These are phyloP conservation scores for Bruguiera gymnorhiza DNA, from an alignment of 345 rosid genomes.

Conservation along the genomic window DNA sequence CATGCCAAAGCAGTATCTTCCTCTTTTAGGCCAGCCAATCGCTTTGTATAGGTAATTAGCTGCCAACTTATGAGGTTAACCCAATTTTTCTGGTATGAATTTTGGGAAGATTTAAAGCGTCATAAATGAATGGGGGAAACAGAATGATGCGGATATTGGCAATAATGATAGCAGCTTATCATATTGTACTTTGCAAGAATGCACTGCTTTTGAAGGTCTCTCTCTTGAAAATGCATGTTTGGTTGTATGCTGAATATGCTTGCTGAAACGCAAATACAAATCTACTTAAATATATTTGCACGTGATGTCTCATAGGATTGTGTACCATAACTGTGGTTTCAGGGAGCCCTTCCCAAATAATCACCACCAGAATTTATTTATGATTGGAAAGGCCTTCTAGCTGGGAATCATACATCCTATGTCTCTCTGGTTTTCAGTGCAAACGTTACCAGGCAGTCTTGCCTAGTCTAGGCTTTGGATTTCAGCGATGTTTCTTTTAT, in stretches of 20 bases:
- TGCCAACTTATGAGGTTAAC: constrained; percentile 7
- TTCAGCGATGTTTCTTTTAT: neutral
- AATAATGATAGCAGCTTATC: neutral
- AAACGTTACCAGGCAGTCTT: neutral
- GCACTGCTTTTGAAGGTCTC: neutral
- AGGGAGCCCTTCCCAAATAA: neutral
- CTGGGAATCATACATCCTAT: neutral
- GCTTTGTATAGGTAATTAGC: constrained; percentile 79
- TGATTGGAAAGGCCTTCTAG: neutral
- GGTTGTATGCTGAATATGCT: neutral
- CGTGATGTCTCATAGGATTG: too few species aligned
- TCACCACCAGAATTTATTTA: neutral
- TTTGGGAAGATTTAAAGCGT: neutral
- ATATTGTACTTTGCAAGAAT: neutral
- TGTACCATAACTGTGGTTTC: neutral
- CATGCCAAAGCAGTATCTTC: constrained; percentile 98
- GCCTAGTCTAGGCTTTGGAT: neutral
- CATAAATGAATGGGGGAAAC: neutral
- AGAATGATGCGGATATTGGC: neutral
- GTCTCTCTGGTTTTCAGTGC: constrained; percentile 2
- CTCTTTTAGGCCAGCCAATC: constrained; percentile 86
- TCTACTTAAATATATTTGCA: neutral
- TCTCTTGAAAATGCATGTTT: constrained; percentile 1
- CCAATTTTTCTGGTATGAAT: neutral
- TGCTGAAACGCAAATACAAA: neutral